These are phyloP conservation scores for Carex littledalei DNA, from an alignment of 176 grass and related monocot species.

Conservation along the genomic window DNA sequence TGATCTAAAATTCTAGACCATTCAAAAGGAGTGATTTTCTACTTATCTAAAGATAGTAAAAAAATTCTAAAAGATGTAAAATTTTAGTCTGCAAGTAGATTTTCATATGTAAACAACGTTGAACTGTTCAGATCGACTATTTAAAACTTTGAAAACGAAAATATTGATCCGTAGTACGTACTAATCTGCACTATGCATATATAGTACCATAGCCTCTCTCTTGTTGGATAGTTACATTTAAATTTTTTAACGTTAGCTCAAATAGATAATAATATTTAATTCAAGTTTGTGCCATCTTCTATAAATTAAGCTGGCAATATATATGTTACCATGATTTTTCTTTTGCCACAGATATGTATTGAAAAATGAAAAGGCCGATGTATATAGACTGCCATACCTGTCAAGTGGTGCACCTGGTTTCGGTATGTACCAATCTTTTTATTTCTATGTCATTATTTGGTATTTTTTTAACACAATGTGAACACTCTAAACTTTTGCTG, in stretches of 20 bases:
- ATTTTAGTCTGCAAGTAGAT: no score
- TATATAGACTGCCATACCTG: constrained; percentile 83
- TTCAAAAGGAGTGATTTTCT: no score
- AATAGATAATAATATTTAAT: background rate
- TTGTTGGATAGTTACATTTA: background rate
- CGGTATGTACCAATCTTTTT: constrained; percentile 41
- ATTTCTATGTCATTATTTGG: background rate
- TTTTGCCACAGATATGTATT: constrained; percentile 63
- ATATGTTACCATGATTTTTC: background rate
- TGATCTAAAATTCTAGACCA: no score
- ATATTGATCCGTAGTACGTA: no score
- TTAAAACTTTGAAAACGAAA: no score
- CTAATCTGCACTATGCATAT: no score
- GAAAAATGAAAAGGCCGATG: constrained; percentile 91
- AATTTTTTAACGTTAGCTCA: background rate
- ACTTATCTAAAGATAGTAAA: no score
- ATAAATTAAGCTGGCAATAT: background rate
- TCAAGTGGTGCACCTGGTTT: constrained; percentile 91
- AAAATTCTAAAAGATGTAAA: no score
- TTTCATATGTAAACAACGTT: no score
- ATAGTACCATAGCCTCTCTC: no score
- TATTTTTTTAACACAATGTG: background rate
- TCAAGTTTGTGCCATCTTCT: background rate
- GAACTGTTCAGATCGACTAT: no score
- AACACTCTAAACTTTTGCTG: background rate